Evolutionary conservation across 2,329 filamentous ascomycete genomes (phyloP).

Genomic region (Colletotrichum phormii): DNA sequence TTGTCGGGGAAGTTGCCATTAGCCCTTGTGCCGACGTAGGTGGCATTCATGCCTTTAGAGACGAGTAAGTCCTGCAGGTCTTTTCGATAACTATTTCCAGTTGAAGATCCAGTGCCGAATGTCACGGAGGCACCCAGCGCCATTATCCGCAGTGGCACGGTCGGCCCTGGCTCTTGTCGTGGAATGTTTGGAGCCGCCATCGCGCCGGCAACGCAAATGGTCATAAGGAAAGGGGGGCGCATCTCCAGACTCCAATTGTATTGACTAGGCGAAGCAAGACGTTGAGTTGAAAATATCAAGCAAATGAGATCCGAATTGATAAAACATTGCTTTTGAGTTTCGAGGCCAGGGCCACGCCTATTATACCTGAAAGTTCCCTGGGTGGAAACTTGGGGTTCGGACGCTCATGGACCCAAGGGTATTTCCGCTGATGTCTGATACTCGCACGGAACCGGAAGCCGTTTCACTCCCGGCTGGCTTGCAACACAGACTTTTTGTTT

Average conservation of each 20-base stretch:
- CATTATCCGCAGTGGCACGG: slow-evolving; percentile 26
- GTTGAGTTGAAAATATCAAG: not conserved
- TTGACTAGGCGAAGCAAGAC: not conserved
- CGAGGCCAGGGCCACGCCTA: not conserved
- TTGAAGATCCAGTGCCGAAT: slow-evolving; percentile 41
- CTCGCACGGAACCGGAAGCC: slow-evolving; percentile 25
- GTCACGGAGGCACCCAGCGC: slow-evolving; percentile 31
- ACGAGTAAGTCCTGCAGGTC: slow-evolving; percentile 41
- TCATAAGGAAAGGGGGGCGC: not conserved
- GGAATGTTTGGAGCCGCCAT: not conserved
- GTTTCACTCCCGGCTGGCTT: slow-evolving; percentile 15
- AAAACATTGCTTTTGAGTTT: not conserved
- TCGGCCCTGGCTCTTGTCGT: slow-evolving; percentile 20
- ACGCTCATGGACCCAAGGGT: not conserved
- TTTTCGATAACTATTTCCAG: slow-evolving; percentile 52
- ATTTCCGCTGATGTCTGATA: slow-evolving; percentile 22
- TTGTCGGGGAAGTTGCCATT: slow-evolving; percentile 30
- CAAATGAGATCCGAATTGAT: too few species aligned
- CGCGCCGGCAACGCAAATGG: not conserved
- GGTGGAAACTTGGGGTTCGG: not conserved
- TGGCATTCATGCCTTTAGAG: slow-evolving; percentile 15
- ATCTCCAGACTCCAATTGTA: not conserved
- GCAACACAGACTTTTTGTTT: not conserved
- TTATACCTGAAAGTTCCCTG: not conserved
- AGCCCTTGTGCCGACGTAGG: slow-evolving; percentile 13